Evolutionary conservation across 2,329 filamentous ascomycete species (phyloP), one percentile per base, ranked within the genome.

Genomic region (Alternaria triticimaculans): DNA sequence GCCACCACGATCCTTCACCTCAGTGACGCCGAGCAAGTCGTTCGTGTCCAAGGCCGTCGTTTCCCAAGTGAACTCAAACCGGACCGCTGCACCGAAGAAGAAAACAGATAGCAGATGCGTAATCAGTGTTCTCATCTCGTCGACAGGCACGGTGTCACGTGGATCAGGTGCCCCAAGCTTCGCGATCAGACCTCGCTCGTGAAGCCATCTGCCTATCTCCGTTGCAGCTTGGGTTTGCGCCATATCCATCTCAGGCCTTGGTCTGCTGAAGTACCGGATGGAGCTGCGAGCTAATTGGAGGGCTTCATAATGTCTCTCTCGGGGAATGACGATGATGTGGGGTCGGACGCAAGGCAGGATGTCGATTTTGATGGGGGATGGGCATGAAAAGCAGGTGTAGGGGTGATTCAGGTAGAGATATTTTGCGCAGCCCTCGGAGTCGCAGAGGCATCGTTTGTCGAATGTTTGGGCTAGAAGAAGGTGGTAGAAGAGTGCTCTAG

Each of bases 161-260:
- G 2, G 5, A 30, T 50, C 25, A n/a, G 2, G 4, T 5, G 48
- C 30, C 1, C 48, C 48, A 3, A 50, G 48, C 5, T 1, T 28
- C 25, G 6, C 3, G 10, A 15, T 4, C 0, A 50, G 48, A 30
- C 1, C 6, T 50, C 1, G 0, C 1, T 28, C 4, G 4, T 30
- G 3, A 3, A 41, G 37, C 15, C 2, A 3, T 23, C 10, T 5
- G 1, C 3, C n/a, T 28, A 50, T 9, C 2, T 50, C 10, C 9
- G 6, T 2, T 14, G 2, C 6, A 4, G 48, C 2, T 28, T 1
- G 6, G 1, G 20, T 11, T 28, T 50, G 46, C 46, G n/a, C n/a
- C n/a, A n/a, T n/a, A n/a, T n/a, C n/a, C n/a, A n/a, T n/a, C n/a
- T n/a, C n/a, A n/a, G n/a, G n/a, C n/a, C n/a, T n/a, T 30, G 12